phyloP scores from a whole-genome alignment of 2,329 filamentous ascomycete genomes.

The Pseudogymnoascus sp. region DNA sequence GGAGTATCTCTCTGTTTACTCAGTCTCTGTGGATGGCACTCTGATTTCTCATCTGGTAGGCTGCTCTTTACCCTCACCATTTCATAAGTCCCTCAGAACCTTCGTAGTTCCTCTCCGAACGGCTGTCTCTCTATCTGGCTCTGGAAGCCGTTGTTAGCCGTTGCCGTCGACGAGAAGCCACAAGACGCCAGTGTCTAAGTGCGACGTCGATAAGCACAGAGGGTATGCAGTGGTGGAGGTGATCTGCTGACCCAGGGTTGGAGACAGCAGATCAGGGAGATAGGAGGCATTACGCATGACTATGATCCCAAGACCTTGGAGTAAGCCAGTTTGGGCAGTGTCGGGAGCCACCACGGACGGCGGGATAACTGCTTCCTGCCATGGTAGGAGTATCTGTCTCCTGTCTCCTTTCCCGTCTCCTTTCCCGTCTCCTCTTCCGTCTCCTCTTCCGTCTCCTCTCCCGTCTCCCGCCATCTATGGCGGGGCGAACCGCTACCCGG shows the following conservation, averaged over 20 bases:
- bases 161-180: not conserved
- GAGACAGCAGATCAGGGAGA: not conserved
- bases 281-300: not conserved
- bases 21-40: not conserved
- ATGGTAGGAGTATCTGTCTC: not conserved
- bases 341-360: not conserved
- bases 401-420: not conserved
- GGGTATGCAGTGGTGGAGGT: not conserved
- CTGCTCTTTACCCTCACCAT: not conserved
- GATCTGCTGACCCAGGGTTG: not conserved
- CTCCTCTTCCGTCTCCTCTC: no score
- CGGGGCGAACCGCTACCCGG: not conserved
- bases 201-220: not conserved
- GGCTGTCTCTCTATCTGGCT: not conserved
- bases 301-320: not conserved
- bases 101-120: not conserved
- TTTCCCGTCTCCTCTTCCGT: no score
- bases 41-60: not conserved
- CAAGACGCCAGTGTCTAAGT: not conserved
- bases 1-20: not conserved
- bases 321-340: not conserved
- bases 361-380: not conserved
- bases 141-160: not conserved
- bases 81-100: not conserved
- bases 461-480: not conserved